A percentile compares a stretch with the other conserved stretches of the same genome.
phyloP scores from a whole-genome alignment of 192 early-diverging fungal species.

The Entomortierella chlamydospora region DNA sequence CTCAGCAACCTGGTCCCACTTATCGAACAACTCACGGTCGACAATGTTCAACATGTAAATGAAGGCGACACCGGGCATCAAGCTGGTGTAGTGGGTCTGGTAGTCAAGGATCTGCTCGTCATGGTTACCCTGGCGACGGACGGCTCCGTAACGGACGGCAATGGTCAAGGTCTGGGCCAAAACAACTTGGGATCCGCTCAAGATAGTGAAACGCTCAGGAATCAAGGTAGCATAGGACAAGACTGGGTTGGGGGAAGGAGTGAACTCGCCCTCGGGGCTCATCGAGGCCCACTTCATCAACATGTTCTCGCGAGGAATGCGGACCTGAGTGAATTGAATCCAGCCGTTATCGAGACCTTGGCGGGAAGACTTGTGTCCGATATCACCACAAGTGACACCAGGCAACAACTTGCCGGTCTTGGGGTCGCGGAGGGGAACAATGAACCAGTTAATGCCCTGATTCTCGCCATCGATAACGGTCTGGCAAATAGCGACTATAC shows the following conservation, averaged over 20 bases:
- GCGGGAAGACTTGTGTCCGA: constrained; percentile 71
- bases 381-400: constrained; percentile 67
- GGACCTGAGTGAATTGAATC: constrained; percentile 69
- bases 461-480: constrained; percentile 67
- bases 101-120: constrained; percentile 77
- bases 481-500: constrained; percentile 65
- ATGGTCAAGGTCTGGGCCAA: constrained; percentile 67
- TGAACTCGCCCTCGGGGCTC: constrained; percentile 64
- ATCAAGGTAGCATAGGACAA: constrained; percentile 72
- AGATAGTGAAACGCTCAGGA: constrained; percentile 68
- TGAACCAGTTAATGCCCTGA: constrained; percentile 75
- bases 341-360: constrained; percentile 75
- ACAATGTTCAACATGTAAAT: constrained; percentile 61
- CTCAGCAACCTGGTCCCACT: constrained; percentile 57
- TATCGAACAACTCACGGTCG: constrained; percentile 42
- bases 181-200: constrained; percentile 53
- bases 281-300: constrained; percentile 68
- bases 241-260: constrained; percentile 64
- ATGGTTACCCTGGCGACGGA: constrained; percentile 69
- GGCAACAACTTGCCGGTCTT: constrained; percentile 62
- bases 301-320: constrained; percentile 70
- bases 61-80: constrained; percentile 67
- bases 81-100: constrained; percentile 68
- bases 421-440: constrained; percentile 68
- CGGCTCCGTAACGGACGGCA: constrained; percentile 69